Evolutionary conservation across 345 rosid species (phyloP), one percentile per base, ranked within the genome.

Genomic region (Camelina hispida): DNA sequence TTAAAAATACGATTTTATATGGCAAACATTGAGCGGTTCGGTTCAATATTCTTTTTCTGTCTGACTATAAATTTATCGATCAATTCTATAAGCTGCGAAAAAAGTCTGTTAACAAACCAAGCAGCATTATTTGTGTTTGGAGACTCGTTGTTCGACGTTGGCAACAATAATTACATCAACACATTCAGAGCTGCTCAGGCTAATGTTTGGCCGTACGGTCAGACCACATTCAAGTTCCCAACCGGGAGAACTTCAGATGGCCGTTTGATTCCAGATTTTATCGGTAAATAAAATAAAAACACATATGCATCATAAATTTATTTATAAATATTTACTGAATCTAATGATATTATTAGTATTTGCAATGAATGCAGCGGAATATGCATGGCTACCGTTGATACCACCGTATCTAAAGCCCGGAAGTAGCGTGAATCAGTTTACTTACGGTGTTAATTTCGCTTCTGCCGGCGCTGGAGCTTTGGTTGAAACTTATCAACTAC

Each of bases 391-490:
- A 56, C 78, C 78, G 1, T 74, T 74, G 60, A 75, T 75, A 48
- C 68, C 73, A 5, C 62, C 79, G 2, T 67, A 75, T 60, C 62
- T 75, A 67, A 25, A 51, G 28, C 79, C 79, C 3, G 68, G 79
- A 37, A 57, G 25, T 30, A 50, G 43, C 12, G 16, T 66, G 8
- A 75, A 62, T 60, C 63, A 71, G 17, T 68, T 58, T 9, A 72
- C 65, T 18, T 66, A 77, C 42, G 91, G 89, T 5, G 78, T 76
- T 8, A 87, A 83, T 76, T 86, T 86, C 2, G 88, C 86, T 10
- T 83, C 94, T 0, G 81, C 70, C 1, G 85, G 87, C 48, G 94
- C 85, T 34, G 87, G 87, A n/a, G 86, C 85, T 64, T 70, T 89
- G 37, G 65, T 68, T 30, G 77, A 83, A 75, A 83, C 86, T 28